Evolutionary conservation across 139 green algal genomes (phyloP).

Genomic region (Nannochloris sp.): DNA sequence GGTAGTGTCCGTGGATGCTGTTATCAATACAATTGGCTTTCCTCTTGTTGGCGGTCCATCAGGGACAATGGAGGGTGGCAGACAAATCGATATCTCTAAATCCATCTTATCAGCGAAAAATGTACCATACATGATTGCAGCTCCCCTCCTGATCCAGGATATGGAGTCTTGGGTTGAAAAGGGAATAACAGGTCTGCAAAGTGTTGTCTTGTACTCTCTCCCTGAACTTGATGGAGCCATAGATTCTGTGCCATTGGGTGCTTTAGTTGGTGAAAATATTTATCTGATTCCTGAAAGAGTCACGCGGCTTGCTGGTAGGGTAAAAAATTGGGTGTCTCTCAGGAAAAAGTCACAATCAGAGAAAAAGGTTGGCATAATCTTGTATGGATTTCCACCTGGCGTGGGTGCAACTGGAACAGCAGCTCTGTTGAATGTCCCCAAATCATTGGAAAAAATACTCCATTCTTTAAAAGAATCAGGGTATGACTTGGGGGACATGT

Average conservation of each 20-base stretch:
- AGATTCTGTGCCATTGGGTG: conserved; percentile 80
- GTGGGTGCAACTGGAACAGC: conserved; percentile 93
- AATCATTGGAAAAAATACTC: conserved; percentile 67
- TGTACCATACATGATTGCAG: conserved; percentile 90
- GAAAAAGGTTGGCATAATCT: conserved; percentile 60
- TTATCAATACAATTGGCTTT: conserved; percentile 91
- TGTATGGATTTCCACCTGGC: conserved; percentile 84
- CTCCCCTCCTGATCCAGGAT: conserved; percentile 88
- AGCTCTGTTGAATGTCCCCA: conserved; percentile 93
- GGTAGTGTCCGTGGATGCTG: conserved; percentile 68
- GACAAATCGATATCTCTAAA: conserved; percentile 76
- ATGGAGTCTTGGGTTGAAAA: conserved; percentile 52
- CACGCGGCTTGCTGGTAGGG: conserved; percentile 48
- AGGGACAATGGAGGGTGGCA: conserved; percentile 84
- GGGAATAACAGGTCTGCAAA: conserved; percentile 80
- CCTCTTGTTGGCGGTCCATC: conserved; percentile 90
- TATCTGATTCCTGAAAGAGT: conserved; percentile 81
- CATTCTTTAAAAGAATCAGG: conserved; percentile 48
- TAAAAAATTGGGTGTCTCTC: conserved; percentile 70
- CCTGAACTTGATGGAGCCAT: conserved; percentile 95
- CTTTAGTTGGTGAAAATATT: conserved; percentile 87
- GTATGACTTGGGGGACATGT: conserved; percentile 69
- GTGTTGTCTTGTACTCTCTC: conserved; percentile 90
- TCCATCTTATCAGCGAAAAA: conserved; percentile 87
- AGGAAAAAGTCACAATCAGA: conserved; percentile 35